A percentile compares a stretch with the other conserved stretches of the same genome.
phyloP scores from a whole-genome alignment of 768 basidiomycete genomes.

The Cytidiella melzeri region DNA sequence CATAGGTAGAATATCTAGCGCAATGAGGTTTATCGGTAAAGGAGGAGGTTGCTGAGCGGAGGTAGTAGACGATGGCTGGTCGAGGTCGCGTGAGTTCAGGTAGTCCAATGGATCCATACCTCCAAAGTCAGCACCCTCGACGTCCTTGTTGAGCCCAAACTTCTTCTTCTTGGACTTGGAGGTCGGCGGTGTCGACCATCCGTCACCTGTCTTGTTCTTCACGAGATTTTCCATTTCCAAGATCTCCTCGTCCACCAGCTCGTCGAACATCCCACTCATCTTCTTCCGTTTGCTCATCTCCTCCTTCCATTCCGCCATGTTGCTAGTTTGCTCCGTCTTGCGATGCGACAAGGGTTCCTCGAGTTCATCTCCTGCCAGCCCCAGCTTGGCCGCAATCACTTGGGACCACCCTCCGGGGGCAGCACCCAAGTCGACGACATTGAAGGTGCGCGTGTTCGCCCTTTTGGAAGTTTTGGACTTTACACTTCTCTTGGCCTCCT shows the following conservation, averaged over 20 bases:
- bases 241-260: neutral
- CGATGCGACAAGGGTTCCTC: neutral
- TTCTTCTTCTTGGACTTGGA: neutral
- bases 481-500: constrained; percentile 23
- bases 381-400: constrained; percentile 62
- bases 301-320: constrained; percentile 3
- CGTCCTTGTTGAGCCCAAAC: neutral
- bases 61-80: neutral
- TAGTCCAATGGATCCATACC: neutral
- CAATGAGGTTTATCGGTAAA: constrained; percentile 42
- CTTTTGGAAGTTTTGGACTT: neutral
- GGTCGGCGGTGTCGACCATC: neutral
- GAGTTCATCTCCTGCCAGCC: constrained; percentile 32
- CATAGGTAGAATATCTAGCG: constrained; percentile 77
- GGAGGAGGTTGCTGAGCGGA: neutral
- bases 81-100: constrained; percentile 7
- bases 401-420: constrained; percentile 96
- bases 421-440: constrained; percentile 83
- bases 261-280: neutral
- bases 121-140: neutral
- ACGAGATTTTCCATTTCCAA: neutral
- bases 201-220: neutral
- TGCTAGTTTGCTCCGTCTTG: neutral
- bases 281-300: neutral
- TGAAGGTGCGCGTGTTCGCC: constrained; percentile 15